phyloP scores from a whole-genome alignment of 768 basidiomycete species.

The Suillus hirtellus region DNA sequence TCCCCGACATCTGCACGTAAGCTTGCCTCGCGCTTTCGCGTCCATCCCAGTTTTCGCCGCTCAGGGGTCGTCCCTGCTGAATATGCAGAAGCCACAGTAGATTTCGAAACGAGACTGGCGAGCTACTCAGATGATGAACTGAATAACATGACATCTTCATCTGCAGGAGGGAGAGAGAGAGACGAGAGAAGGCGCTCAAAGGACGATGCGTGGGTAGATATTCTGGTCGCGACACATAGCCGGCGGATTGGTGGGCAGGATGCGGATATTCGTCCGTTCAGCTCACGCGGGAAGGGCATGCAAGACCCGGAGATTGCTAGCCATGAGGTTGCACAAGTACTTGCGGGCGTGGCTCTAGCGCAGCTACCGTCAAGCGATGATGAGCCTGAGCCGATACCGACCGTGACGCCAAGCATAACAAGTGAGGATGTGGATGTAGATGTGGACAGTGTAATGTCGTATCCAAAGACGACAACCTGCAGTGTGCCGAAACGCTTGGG shows the following conservation, averaged over 20 bases:
- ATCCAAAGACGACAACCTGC: slow-evolving; percentile 22
- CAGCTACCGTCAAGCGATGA: slow-evolving; percentile 41
- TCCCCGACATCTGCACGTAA: slow-evolving; percentile 35
- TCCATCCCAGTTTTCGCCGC: slow-evolving; percentile 56
- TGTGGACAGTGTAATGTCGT: slow-evolving; percentile 42
- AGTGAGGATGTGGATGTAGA: slow-evolving; percentile 47
- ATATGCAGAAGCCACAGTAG: slow-evolving; percentile 62
- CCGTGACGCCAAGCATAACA: slow-evolving; percentile 1
- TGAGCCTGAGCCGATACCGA: slow-evolving; percentile 29
- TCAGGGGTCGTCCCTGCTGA: slow-evolving; percentile 64
- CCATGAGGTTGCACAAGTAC: slow-evolving; percentile 69
- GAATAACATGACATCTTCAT: slow-evolving; percentile 42
- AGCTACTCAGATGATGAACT: slow-evolving; percentile 54
- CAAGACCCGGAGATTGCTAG: slow-evolving; percentile 73
- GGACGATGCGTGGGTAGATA: slow-evolving; percentile 89
- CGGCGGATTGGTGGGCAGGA: slow-evolving; percentile 60
- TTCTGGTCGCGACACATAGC: slow-evolving; percentile 62
- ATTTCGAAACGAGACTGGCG: slow-evolving; percentile 81
- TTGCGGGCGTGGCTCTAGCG: slow-evolving; percentile 51
- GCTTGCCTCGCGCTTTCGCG: slow-evolving; percentile 52
- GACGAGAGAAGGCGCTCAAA: slow-evolving; percentile 45
- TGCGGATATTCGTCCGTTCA: slow-evolving; percentile 36
- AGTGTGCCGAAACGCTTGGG: slow-evolving; percentile 43
- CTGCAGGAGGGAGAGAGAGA: slow-evolving; percentile 31
- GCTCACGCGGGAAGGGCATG: slow-evolving; percentile 26